Percentiles rank a stretch among this genome's conserved stretches.
Evolutionary conservation across 257 asterid species (phyloP).

Genomic region (Solanum gracilifrons): DNA sequence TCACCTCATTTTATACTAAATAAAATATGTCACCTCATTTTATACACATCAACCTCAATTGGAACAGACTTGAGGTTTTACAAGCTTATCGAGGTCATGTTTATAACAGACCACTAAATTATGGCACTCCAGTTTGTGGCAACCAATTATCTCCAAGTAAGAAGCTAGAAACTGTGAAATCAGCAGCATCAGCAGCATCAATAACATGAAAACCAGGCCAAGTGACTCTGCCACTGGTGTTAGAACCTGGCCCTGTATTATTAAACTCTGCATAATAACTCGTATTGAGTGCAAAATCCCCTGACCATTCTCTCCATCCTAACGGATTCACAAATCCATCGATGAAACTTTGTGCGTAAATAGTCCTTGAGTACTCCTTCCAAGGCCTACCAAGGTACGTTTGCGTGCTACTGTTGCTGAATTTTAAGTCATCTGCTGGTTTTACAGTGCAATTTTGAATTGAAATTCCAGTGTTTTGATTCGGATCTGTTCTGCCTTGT

Average conservation of each 20-base stretch:
- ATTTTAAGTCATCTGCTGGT: conserved; percentile 12
- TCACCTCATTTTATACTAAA: neutral
- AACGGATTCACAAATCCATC: neutral
- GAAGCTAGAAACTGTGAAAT: conserved; percentile 3
- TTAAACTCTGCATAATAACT: conserved; percentile 23
- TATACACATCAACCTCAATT: neutral
- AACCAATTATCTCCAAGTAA: conserved; percentile 8
- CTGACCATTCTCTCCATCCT: conserved; percentile 5
- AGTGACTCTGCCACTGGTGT: neutral
- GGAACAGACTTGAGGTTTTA: neutral
- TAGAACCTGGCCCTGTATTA: conserved; percentile 16
- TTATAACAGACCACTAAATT: neutral
- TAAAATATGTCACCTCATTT: neutral
- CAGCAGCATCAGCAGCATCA: neutral
- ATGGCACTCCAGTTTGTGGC: conserved; percentile 7
- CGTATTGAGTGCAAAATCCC: conserved; percentile 11
- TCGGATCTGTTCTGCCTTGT: conserved; percentile 15
- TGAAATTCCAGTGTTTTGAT: conserved; percentile 18
- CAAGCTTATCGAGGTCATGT: neutral
- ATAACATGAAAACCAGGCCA: conserved; percentile 4
- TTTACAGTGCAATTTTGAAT: conserved; percentile 8
- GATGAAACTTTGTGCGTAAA: conserved; percentile 4
- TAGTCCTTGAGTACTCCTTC: conserved; percentile 9
- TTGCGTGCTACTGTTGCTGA: neutral
- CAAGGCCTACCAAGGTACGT: conserved; percentile 11